Conservation (phyloP, 257 asterid species). For the Solanum pinnatisectum region DNA sequence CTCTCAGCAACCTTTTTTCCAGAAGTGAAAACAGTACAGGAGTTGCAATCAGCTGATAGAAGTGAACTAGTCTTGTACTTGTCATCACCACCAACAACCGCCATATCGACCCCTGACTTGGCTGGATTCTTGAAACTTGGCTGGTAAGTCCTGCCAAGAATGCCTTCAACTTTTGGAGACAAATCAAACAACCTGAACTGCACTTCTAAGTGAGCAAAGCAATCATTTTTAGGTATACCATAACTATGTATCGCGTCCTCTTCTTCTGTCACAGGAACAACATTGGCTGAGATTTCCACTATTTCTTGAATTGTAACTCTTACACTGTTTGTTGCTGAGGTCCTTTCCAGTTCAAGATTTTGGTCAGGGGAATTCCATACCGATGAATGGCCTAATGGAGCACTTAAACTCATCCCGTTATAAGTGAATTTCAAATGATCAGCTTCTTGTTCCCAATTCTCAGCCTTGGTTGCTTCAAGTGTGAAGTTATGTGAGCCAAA, state of each 20-base stretch:
- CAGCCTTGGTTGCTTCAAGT: slow-evolving; percentile 5
- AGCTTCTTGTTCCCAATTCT: not conserved
- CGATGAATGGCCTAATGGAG: not conserved
- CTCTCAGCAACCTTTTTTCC: not conserved
- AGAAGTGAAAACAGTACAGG: not conserved
- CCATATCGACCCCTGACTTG: slow-evolving; percentile 12
- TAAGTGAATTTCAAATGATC: slow-evolving; percentile 5
- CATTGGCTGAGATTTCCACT: slow-evolving; percentile 9
- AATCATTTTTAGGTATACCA: not conserved
- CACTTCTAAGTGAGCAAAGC: slow-evolving; percentile 15
- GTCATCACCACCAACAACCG: slow-evolving; percentile 10
- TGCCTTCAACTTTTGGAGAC: slow-evolving; percentile 13
- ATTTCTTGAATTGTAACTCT: not conserved
- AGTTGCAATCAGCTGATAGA: slow-evolving; percentile 2
- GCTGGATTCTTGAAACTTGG: slow-evolving; percentile 14
- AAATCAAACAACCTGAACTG: slow-evolving; percentile 5
- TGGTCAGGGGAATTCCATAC: slow-evolving; percentile 7
- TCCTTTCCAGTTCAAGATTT: not conserved
- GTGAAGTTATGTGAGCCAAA: slow-evolving; percentile 11
- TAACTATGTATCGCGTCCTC: slow-evolving; percentile 7
- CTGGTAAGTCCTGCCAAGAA: slow-evolving; percentile 13
- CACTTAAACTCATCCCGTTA: not conserved
- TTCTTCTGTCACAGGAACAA: slow-evolving; percentile 13
- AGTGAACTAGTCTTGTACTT: slow-evolving; percentile 10
- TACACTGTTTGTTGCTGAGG: not conserved